A percentile compares a stretch with the other conserved stretches of the same genome.
These are phyloP conservation scores for Inga leiocalycina DNA, from an alignment of 306 rosid genomes.

Conservation along the genomic window DNA sequence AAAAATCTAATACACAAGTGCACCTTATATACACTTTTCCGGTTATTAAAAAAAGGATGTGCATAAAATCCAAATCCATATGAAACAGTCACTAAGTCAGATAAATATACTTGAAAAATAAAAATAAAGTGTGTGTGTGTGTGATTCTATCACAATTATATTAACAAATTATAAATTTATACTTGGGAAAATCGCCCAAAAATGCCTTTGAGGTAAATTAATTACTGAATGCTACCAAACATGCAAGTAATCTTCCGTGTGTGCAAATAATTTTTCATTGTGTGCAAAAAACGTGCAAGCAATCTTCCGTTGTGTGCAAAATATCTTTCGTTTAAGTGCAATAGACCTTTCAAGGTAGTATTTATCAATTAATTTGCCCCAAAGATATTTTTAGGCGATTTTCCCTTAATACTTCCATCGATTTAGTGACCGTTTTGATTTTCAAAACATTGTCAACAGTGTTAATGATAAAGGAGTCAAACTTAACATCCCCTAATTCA, in stretches of 20 bases:
- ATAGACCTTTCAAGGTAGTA: no score
- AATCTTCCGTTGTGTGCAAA: no score
- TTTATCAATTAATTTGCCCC: no score
- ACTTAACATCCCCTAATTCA: neutral
- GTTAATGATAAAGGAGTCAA: neutral
- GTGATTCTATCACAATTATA: neutral
- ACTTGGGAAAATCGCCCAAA: no score
- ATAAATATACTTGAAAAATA: neutral
- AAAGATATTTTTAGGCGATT: no score
- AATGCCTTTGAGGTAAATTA: no score
- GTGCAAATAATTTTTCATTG: no score
- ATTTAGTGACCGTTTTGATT: neutral
- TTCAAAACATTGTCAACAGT: neutral
- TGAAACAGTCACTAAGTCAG: neutral
- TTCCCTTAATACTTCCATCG: neutral
- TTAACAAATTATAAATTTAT: neutral
- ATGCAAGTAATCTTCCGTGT: no score
- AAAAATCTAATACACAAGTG: neutral
- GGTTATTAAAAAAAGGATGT: neutral
- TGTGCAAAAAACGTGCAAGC: no score
- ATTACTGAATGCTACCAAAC: no score
- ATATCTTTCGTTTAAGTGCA: no score
- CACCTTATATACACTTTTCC: neutral
- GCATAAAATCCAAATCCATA: neutral
- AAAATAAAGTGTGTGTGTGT: no score